These are phyloP conservation scores for Corylus avellana DNA, from an alignment of 306 rosid genomes.

Conservation along the genomic window DNA sequence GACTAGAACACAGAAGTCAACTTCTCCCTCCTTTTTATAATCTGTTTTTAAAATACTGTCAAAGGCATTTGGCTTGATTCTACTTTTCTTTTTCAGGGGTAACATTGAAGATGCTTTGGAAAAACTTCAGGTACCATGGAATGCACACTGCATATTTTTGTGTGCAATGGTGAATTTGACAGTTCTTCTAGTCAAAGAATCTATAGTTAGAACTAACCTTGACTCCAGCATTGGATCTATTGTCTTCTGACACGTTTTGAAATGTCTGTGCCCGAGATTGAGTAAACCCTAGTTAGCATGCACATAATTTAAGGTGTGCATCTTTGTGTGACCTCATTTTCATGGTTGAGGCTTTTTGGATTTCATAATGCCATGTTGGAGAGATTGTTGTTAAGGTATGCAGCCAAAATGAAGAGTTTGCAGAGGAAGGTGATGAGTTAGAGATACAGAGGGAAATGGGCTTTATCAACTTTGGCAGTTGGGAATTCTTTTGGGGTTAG, in stretches of 20 bases:
- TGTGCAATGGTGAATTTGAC: neutral
- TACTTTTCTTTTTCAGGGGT: constrained; percentile 45
- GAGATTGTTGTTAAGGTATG: neutral
- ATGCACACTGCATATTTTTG: neutral
- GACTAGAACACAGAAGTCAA: constrained; percentile 89
- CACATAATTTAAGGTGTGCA: neutral
- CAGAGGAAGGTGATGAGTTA: neutral
- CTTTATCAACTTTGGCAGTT: neutral
- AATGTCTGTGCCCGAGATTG: constrained; percentile 2
- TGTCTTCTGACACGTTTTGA: constrained; percentile 10
- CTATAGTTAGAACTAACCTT: neutral
- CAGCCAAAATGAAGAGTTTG: neutral
- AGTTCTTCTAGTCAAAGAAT: neutral
- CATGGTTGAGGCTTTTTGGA: neutral
- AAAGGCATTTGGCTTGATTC: constrained; percentile 33
- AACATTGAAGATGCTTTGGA: constrained; percentile 67
- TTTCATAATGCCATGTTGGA: neutral
- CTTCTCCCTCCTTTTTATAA: constrained; percentile 30
- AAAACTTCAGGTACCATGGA: constrained; percentile 54
- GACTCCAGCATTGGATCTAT: neutral
- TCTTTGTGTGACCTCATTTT: neutral
- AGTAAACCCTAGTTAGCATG: neutral
- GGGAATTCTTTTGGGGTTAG: neutral
- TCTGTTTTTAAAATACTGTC: constrained; percentile 17
- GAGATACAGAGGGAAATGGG: neutral